Conservation (phyloP, 2,329 filamentous ascomycete genomes). For the Stemphylium vesicarium region DNA sequence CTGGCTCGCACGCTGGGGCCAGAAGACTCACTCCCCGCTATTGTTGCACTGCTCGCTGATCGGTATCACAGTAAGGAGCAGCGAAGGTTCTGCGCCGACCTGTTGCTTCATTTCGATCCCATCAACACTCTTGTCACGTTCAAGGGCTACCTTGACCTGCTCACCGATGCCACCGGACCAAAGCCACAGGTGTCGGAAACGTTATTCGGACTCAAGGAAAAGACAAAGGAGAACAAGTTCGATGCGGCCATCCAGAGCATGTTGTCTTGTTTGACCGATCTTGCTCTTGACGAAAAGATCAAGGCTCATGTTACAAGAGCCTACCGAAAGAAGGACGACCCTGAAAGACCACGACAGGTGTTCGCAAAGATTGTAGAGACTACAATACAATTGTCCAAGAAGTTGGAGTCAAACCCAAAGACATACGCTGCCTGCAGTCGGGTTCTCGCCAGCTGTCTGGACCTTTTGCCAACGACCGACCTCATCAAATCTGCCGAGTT, state of each 20-base stretch:
- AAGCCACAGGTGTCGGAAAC: conserved; percentile 76
- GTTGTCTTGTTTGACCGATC: conserved; percentile 48
- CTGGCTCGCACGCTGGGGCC: conserved; percentile 84
- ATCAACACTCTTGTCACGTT: conserved; percentile 76
- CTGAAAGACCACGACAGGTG: conserved; percentile 34
- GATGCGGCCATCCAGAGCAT: conserved; percentile 47
- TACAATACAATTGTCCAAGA: conserved; percentile 65
- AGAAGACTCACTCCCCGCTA: conserved; percentile 84
- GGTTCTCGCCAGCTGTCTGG: conserved; percentile 79
- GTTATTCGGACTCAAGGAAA: conserved; percentile 68
- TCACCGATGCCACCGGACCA: conserved; percentile 75
- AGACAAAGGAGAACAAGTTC: conserved; percentile 46
- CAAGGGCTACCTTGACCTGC: conserved; percentile 76
- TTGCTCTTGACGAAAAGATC: conserved; percentile 44
- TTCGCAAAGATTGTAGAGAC: conserved; percentile 51
- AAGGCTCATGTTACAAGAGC: conserved; percentile 39
- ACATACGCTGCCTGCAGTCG: conserved; percentile 62
- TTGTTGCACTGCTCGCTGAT: conserved; percentile 89
- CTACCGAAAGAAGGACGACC: conserved; percentile 37
- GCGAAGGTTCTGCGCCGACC: conserved; percentile 73
- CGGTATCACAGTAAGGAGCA: conserved; percentile 82
- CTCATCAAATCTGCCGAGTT: conserved; percentile 88
- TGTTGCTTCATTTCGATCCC: conserved; percentile 75
- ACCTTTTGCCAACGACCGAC: conserved; percentile 82
- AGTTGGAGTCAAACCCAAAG: conserved; percentile 56